Conservation (phyloP, 352 stramenopile species). For the Pythium sp. region DNA sequence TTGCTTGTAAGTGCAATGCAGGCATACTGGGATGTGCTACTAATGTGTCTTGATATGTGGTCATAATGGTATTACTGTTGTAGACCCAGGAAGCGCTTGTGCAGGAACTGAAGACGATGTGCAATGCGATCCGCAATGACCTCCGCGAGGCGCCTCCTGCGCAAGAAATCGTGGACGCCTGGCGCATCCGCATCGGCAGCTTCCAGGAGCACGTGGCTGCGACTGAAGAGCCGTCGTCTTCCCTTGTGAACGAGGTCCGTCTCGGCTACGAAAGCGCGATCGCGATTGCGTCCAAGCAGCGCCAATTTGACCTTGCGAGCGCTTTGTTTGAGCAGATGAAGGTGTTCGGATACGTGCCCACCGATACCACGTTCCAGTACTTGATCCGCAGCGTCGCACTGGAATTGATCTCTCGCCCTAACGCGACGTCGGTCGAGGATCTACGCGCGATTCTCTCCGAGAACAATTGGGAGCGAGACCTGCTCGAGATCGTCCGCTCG, state of each 20-base stretch:
- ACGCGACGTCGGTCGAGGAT: slow-evolving; percentile 29
- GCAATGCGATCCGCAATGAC: slow-evolving; percentile 51
- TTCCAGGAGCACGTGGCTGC: slow-evolving; percentile 23
- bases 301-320: slow-evolving; percentile 48
- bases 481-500: slow-evolving; percentile 52
- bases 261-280: slow-evolving; percentile 62
- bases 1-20: not conserved
- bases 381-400: slow-evolving; percentile 60
- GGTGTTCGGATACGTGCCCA: slow-evolving; percentile 26
- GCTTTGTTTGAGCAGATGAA: slow-evolving; percentile 50
- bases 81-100: slow-evolving; percentile 28
- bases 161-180: slow-evolving; percentile 30
- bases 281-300: slow-evolving; percentile 71
- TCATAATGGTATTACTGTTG: not conserved
- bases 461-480: slow-evolving; percentile 41
- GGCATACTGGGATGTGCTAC: not conserved
- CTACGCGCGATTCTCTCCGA: slow-evolving; percentile 32
- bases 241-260: slow-evolving; percentile 31
- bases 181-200: slow-evolving; percentile 28
- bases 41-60: not conserved
- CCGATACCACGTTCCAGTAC: slow-evolving; percentile 41
- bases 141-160: slow-evolving; percentile 27
- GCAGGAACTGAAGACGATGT: slow-evolving; percentile 43
- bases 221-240: not conserved
- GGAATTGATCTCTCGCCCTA: slow-evolving; percentile 27